Evolutionary conservation across 179 eudicot genomes (phyloP), one percentile per base, ranked within the genome.

Genomic region (Heliamphora pulchella): DNA sequence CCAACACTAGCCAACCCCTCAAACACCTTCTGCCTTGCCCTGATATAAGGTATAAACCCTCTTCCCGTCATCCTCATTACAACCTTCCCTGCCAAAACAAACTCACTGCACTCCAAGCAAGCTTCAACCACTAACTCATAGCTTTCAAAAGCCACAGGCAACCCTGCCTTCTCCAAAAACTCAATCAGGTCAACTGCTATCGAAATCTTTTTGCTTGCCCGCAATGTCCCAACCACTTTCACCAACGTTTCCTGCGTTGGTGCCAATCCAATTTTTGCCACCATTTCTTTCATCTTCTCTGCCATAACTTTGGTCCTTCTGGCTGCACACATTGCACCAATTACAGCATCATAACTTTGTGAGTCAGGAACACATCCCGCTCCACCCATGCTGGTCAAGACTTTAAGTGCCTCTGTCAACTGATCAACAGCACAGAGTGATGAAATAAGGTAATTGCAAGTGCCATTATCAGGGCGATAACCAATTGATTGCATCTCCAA

Each of bases 361-460:
- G 79, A 82, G 79, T 94, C 88, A 46, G 98, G 94, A 77, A 87
- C 17, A 76, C 97, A 93, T 11, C 84, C 86, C 1, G 89, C 93
- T 48, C 79, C 57, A 77, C 81, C 55, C 97, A 94, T 93, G 53
- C 91, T 88, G 51, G 79, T 80, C 71, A 91, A 82, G 63, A 93
- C 94, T 48, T 85, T 81, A 18, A 85, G 79, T 47, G 97, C 98
- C 82, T 91, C 94, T 7, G 82, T 89, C 68, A 87, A 79, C 77
- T 88, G 86, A 80, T 91, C 92, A 74, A 90, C 92, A 57, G 86
- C 89, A 84, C 94, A 93, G 63, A 94, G 94, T 6, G 98, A 93
- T 47, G 85, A 80, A 46, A 94, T 87, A 62, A 94, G 86, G 74
- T 87, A 94, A 76, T 91, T 94, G 82, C 94, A 94, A 13, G 90